Conservation (phyloP, 495 filamentous ascomycete genomes). For the Venustampulla echinocandica region DNA sequence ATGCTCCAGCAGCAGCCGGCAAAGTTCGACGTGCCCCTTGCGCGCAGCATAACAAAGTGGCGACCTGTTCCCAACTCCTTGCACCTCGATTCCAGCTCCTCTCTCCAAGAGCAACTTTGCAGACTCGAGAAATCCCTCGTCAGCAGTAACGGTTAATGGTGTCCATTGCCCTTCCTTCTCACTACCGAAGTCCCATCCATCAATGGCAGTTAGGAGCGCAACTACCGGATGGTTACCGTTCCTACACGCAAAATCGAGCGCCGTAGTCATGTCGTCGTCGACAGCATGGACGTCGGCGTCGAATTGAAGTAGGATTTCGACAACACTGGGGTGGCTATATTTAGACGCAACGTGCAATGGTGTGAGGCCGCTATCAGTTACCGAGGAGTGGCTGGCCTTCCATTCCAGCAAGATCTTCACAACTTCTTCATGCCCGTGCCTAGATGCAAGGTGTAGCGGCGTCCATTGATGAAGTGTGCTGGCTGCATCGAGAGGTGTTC, state of each 20-base stretch:
- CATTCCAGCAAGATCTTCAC: constrained; percentile 1
- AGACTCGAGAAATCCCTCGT: not conserved
- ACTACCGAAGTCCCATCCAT: no score
- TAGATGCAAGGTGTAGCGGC: constrained; percentile 2
- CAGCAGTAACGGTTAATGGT: no score
- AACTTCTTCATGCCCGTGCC: not conserved
- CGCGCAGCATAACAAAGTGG: constrained; percentile 5
- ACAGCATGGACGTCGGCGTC: not conserved
- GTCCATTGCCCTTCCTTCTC: no score
- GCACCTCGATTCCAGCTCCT: no score
- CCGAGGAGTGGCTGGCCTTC: not conserved
- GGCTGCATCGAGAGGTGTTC: not conserved
- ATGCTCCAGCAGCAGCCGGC: constrained; percentile 8
- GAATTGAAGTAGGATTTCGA: not conserved
- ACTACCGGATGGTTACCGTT: not conserved
- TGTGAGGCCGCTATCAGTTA: not conserved
- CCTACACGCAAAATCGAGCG: not conserved
- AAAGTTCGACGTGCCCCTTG: constrained; percentile 4
- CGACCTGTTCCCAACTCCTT: not conserved
- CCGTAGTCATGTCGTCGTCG: not conserved
- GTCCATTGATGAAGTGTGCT: not conserved
- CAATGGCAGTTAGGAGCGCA: no score
- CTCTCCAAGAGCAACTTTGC: not conserved
- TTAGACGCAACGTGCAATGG: not conserved
- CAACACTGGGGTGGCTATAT: not conserved